Conservation (phyloP, 1,284 basidiomycete species). For the Ustilago trichophora region DNA sequence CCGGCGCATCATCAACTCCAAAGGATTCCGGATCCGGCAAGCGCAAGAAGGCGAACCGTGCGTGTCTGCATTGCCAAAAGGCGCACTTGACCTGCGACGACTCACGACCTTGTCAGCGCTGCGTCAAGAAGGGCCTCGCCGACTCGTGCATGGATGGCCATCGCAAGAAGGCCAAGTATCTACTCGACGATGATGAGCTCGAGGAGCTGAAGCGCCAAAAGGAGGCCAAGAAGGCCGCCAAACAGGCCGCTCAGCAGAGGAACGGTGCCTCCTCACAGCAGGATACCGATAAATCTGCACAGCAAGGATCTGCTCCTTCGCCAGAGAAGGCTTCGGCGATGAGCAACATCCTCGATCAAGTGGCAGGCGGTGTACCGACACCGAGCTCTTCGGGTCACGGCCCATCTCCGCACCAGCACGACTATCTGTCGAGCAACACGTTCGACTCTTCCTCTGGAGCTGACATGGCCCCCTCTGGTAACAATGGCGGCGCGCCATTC, state of each 20-base stretch:
- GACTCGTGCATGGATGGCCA: slow-evolving; percentile 90
- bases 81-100: slow-evolving; percentile 98
- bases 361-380: slow-evolving; percentile 22
- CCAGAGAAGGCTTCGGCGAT: slow-evolving; percentile 30
- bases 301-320: slow-evolving; percentile 13
- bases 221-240: slow-evolving; percentile 46
- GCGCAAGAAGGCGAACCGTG: slow-evolving; percentile 84
- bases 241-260: slow-evolving; percentile 20
- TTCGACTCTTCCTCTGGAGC: slow-evolving; percentile 26
- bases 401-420: slow-evolving; percentile 39
- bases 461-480: slow-evolving; percentile 8
- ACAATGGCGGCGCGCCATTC: slow-evolving; percentile 13
- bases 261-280: slow-evolving; percentile 1
- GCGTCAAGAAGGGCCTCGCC: slow-evolving; percentile 89
- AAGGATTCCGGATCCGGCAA: slow-evolving; percentile 41
- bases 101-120: slow-evolving; percentile 90
- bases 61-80: slow-evolving; percentile 91
- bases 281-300: no score
- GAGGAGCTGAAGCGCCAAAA: slow-evolving; percentile 53
- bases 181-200: slow-evolving; percentile 64
- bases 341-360: slow-evolving; percentile 40
- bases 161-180: slow-evolving; percentile 97
- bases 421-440: slow-evolving; percentile 45
- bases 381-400: slow-evolving; percentile 41
- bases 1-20: background rate